These are phyloP conservation scores for Jaltomata sinuosa DNA, from an alignment of 257 asterid genomes.

Conservation along the genomic window DNA sequence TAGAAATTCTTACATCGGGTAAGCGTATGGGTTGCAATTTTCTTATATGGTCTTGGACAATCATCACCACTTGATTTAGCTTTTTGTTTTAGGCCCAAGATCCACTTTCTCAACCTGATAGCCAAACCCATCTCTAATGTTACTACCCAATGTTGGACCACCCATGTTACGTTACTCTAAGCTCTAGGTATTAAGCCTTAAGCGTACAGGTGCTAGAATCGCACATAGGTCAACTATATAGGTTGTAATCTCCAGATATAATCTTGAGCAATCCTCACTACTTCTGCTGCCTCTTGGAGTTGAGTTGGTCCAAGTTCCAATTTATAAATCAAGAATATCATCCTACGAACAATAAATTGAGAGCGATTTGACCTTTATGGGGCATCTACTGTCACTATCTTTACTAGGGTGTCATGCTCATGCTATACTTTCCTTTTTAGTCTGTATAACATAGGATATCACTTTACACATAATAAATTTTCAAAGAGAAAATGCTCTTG, in stretches of 20 bases:
- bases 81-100: background rate
- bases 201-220: background rate
- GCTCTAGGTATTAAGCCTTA: background rate
- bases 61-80: background rate
- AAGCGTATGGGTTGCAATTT: background rate
- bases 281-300: background rate
- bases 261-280: background rate
- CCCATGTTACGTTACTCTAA: background rate
- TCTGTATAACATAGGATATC: no score
- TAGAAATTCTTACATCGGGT: background rate
- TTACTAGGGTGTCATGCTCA: background rate
- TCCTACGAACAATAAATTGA: background rate
- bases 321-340: background rate
- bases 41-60: background rate
- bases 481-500: no score
- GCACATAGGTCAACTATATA: background rate
- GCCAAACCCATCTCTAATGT: background rate
- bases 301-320: background rate
- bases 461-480: no score
- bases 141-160: background rate
- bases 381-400: background rate
- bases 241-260: background rate
- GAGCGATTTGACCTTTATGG: background rate
- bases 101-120: background rate
- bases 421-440: background rate